A percentile compares a stretch with the other conserved stretches of the same genome.
phyloP scores from a whole-genome alignment of 805 yeast species.

The Metschnikowia vanudenii region DNA sequence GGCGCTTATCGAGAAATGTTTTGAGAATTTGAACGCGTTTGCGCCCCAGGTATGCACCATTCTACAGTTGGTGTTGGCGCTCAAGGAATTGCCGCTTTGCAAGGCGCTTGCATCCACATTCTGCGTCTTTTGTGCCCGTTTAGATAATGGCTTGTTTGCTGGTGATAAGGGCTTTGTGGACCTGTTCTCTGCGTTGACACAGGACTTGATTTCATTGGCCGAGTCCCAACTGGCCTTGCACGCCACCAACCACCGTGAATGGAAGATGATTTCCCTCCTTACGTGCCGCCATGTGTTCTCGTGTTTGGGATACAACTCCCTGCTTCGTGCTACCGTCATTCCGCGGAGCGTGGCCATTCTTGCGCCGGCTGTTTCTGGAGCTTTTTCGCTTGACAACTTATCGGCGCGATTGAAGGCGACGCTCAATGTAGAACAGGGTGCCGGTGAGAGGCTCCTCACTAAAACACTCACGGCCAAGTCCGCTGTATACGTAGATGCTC shows the following conservation, averaged over 20 bases:
- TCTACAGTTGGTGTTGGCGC: conserved; percentile 48
- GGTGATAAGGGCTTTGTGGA: conserved; percentile 62
- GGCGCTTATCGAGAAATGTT: conserved; percentile 70
- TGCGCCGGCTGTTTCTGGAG: conserved; percentile 31
- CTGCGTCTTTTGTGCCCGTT: conserved; percentile 35
- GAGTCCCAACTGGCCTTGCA: conserved; percentile 14
- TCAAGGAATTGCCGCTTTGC: conserved; percentile 61
- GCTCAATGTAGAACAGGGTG: conserved; percentile 33
- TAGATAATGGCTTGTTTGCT: conserved; percentile 58
- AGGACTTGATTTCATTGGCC: conserved; percentile 19
- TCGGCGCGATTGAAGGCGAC: conserved; percentile 25
- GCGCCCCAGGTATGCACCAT: conserved; percentile 67
- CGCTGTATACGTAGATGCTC: background rate
- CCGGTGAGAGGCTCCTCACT: conserved; percentile 23
- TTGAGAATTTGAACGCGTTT: conserved; percentile 80
- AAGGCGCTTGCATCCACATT: conserved; percentile 52
- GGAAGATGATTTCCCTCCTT: conserved; percentile 44
- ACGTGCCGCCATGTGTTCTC: conserved; percentile 40
- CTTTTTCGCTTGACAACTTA: conserved; percentile 22
- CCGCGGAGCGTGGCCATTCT: conserved; percentile 38
- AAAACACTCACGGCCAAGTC: conserved; percentile 29
- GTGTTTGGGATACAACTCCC: conserved; percentile 36
- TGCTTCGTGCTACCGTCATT: conserved; percentile 30
- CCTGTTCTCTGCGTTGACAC: conserved; percentile 33
- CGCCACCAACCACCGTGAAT: conserved; percentile 39